Evolutionary conservation across 2,329 filamentous ascomycete genomes (phyloP).

Genomic region (Aspergillus udagawae): DNA sequence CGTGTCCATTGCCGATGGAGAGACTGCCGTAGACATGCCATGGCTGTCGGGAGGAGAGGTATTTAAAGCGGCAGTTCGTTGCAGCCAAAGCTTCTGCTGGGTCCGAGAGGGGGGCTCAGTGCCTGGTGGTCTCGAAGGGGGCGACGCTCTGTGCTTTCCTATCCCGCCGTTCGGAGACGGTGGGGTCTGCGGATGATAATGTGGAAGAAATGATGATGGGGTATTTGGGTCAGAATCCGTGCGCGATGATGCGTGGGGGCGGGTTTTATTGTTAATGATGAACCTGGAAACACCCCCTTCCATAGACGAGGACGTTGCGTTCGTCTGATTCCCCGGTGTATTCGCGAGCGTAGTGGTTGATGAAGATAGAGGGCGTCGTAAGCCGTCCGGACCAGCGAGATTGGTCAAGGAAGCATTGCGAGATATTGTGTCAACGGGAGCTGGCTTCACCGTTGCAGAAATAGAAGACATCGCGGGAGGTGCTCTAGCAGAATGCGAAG

Average conservation of each 20-base stretch:
- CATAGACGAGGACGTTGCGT: slow-evolving; percentile 45
- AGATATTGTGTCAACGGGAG: slow-evolving; percentile 30
- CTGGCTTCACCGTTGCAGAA: slow-evolving; percentile 42
- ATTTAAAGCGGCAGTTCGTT: slow-evolving; percentile 42
- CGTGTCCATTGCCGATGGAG: slow-evolving; percentile 36
- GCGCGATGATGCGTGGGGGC: slow-evolving; percentile 28
- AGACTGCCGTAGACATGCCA: slow-evolving; percentile 26
- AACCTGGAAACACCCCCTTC: slow-evolving; percentile 47
- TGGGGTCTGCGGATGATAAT: slow-evolving; percentile 45
- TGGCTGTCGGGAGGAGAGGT: slow-evolving; percentile 42
- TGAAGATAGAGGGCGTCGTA: slow-evolving; percentile 29
- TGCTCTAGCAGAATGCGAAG: slow-evolving; percentile 40
- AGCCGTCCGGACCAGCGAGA: slow-evolving; percentile 28
- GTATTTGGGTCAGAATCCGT: slow-evolving; percentile 44
- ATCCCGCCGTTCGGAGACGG: slow-evolving; percentile 35
- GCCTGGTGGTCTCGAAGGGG: slow-evolving; percentile 32
- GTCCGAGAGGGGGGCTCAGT: slow-evolving; percentile 43
- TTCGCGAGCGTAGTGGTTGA: slow-evolving; percentile 24
- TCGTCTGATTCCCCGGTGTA: slow-evolving; percentile 27
- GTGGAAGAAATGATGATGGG: slow-evolving; percentile 45
- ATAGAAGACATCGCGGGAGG: slow-evolving; percentile 48
- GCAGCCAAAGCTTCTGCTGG: slow-evolving; percentile 47
- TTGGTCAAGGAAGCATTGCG: slow-evolving; percentile 35
- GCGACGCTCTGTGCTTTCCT: slow-evolving; percentile 28
- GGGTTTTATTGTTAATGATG: slow-evolving; percentile 33